Evolutionary conservation across 768 basidiomycete genomes (phyloP).

Genomic region (Mycena pura): DNA sequence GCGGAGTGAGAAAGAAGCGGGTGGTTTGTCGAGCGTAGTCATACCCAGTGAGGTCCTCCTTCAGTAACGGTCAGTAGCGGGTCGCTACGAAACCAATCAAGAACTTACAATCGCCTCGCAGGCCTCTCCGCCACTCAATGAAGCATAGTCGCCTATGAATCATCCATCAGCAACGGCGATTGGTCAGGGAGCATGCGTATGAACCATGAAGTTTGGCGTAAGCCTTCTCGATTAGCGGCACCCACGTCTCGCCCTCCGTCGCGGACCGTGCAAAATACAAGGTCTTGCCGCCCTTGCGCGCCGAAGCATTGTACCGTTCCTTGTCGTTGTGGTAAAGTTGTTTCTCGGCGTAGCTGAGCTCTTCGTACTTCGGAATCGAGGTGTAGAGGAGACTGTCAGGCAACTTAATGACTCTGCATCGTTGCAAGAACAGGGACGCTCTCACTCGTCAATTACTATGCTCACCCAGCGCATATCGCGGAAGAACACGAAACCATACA

Average conservation of each 20-base stretch:
- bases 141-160: conserved; percentile 45
- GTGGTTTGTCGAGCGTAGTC: neutral
- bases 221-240: conserved; percentile 63
- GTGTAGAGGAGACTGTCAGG: conserved; percentile 53
- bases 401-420: neutral
- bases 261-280: conserved; percentile 58
- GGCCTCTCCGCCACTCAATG: conserved; percentile 48
- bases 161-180: neutral
- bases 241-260: conserved; percentile 61
- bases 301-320: conserved; percentile 49
- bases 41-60: conserved; percentile 64
- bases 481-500: conserved; percentile 67
- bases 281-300: conserved; percentile 52
- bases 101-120: conserved; percentile 49
- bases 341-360: conserved; percentile 46
- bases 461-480: conserved; percentile 58
- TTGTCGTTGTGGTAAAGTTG: conserved; percentile 59
- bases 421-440: neutral
- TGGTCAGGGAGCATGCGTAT: neutral
- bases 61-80: neutral
- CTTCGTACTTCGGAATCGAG: conserved; percentile 58
- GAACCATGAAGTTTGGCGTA: conserved; percentile 60
- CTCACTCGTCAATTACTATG: conserved; percentile 65
- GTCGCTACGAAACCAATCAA: neutral
- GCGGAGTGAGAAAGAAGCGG: neutral